A percentile compares a stretch with the other conserved stretches of the same genome.
These are phyloP conservation scores for Saxophila tyrrhenica DNA, from an alignment of 495 filamentous ascomycete species.

Conservation along the genomic window DNA sequence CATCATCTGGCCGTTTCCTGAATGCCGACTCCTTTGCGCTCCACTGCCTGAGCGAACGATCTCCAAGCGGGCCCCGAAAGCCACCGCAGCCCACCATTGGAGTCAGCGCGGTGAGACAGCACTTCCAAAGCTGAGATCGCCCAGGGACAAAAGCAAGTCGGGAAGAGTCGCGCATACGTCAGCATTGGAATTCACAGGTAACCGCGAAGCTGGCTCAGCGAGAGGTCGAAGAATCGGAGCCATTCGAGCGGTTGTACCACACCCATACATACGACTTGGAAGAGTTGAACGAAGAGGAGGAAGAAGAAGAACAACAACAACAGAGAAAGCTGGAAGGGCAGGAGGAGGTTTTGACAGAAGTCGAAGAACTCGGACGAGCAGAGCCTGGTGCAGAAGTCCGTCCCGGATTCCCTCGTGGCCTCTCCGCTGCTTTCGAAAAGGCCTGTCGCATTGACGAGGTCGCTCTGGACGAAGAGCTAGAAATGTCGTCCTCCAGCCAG, in stretches of 20 bases:
- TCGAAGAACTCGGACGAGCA: background rate
- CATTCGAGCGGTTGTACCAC: too few relatives aligned
- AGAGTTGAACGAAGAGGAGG: background rate
- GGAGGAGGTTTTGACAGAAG: background rate
- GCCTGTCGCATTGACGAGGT: constrained; percentile 4
- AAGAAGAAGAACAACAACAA: too few relatives aligned
- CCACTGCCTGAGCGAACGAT: too few relatives aligned
- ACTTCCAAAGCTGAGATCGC: too few relatives aligned
- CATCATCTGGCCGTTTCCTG: background rate
- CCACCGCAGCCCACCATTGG: too few relatives aligned
- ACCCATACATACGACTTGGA: background rate
- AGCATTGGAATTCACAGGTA: background rate
- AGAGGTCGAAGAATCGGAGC: background rate
- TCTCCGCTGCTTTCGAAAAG: constrained; percentile 12
- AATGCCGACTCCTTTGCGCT: too few relatives aligned
- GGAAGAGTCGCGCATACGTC: background rate
- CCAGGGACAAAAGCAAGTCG: background rate
- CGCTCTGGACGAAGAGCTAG: constrained; percentile 5
- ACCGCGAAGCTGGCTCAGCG: constrained; percentile 1
- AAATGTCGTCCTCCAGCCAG: constrained; percentile 59
- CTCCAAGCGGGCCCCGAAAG: too few relatives aligned
- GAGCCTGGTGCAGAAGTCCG: background rate
- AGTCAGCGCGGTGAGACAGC: too few relatives aligned
- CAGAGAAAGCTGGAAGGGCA: too few relatives aligned
- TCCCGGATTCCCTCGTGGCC: background rate